A percentile compares a stretch with the other conserved stretches of the same genome.
These are phyloP conservation scores for Macrophomina tecta DNA, from an alignment of 2,329 filamentous ascomycete genomes.

Conservation along the genomic window DNA sequence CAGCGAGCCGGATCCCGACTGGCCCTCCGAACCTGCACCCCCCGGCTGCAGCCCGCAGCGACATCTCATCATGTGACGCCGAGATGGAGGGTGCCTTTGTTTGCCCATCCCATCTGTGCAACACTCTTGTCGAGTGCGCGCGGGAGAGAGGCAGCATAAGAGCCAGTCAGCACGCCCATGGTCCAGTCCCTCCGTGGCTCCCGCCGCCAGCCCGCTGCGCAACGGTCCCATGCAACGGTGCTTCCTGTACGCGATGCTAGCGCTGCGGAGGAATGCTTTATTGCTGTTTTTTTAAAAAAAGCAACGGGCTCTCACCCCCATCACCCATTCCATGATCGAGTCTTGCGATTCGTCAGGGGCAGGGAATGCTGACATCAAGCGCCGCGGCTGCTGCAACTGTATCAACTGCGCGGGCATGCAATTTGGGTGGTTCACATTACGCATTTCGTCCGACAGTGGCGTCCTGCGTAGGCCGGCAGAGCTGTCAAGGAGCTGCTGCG, in stretches of 20 bases:
- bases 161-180: conserved; percentile 5
- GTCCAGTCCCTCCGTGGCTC: background rate
- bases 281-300: background rate
- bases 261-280: conserved; percentile 2
- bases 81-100: conserved; percentile 2
- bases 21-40: background rate
- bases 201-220: conserved; percentile 1
- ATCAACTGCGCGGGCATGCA: conserved; percentile 10
- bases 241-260: conserved; percentile 17
- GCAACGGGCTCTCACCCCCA: background rate
- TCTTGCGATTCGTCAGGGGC: conserved; percentile 16
- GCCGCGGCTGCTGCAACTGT: conserved; percentile 2
- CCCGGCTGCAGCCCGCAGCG: conserved; percentile 17
- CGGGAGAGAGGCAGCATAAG: background rate
- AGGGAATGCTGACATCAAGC: conserved; percentile 17
- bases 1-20: conserved; percentile 14
- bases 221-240: conserved; percentile 21
- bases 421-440: conserved; percentile 7
- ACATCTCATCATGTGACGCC: conserved; percentile 14
- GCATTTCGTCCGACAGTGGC: conserved; percentile 17
- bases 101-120: background rate
- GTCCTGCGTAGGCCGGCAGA: background rate
- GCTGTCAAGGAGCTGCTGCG: conserved; percentile 1
- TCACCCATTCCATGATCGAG: conserved; percentile 3
- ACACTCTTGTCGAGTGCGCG: background rate